Base-by-base conservation (phyloP, 176 grass and related monocot species). In the Raddia guianensis region DNA sequence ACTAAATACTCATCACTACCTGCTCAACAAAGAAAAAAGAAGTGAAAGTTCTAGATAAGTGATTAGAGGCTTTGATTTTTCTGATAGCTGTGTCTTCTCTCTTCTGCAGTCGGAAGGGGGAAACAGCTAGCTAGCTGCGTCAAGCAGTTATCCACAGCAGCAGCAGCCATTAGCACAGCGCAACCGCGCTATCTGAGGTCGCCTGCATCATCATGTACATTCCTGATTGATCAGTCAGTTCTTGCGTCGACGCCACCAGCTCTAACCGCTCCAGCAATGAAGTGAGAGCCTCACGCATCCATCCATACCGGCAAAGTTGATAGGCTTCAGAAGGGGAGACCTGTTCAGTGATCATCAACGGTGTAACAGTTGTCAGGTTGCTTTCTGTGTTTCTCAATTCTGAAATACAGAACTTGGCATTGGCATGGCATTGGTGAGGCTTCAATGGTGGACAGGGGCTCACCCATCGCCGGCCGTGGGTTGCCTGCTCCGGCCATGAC, bases 271-370 rank as follows among this genome's bases (percentile, higher is more conserved):
- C 82, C 48, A 90, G 57, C 73, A 93, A 80, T 21, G 91, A 75
- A 5, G 86, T 83, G 44, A 97, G 94, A 7, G 94, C 94, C 84
- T 97, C 86, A 12, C 89, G 85, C 94, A 97, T 97, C 94, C 94
- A 97, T 27, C 93, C 86, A 21, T 97, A 97, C 79, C 94, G 84
- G 64, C 94, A 97, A 21, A 91, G 73, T 59, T 85, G 58, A 27
- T 90, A 93, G 40, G 94, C 89, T 64, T 97, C 78, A 72, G 50
- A 49, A 0, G 86, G 65, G 8, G 86, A 58, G 60, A 97, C 89
- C 94, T 97, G 68, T 40, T 68, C 49, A 73, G 12, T 43, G 53
- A 83, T 75, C 51, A 79, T 49, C 52, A 71, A 4, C 27, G 40
- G n/a, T 10, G 19, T 63, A 49, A 9, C 86, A 11, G 12, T 13